These are phyloP conservation scores for Saccharomyces pastorianus DNA, from an alignment of 1,139 yeast species.

Conservation along the genomic window DNA sequence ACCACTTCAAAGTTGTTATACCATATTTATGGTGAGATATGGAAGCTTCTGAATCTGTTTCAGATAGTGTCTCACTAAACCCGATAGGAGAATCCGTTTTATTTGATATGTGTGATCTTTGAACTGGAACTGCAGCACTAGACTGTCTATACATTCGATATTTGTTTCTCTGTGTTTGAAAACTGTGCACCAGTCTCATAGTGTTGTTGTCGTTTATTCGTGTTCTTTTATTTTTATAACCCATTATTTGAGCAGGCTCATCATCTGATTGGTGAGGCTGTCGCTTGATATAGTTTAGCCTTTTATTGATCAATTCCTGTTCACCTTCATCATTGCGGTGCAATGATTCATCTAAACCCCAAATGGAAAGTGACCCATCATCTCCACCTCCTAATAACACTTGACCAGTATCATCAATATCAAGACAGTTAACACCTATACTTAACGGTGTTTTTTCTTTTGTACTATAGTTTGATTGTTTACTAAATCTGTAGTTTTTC, in stretches of 20 bases:
- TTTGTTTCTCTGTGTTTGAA: constrained; percentile 19
- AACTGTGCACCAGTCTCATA: constrained; percentile 20
- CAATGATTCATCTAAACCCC: constrained; percentile 40
- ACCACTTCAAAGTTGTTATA: constrained; percentile 71
- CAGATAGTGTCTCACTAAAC: background rate
- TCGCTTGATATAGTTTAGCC: constrained; percentile 2
- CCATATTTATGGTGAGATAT: constrained; percentile 52
- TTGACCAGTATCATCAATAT: constrained; percentile 48
- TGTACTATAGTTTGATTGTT: background rate
- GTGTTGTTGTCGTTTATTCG: background rate
- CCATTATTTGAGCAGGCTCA: background rate
- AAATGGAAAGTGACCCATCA: constrained; percentile 60
- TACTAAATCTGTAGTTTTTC: background rate
- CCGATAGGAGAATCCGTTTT: background rate
- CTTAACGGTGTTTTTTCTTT: constrained; percentile 1
- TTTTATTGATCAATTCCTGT: constrained; percentile 6
- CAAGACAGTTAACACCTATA: constrained; percentile 44
- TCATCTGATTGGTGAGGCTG: constrained; percentile 1
- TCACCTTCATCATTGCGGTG: constrained; percentile 13
- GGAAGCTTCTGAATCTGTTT: background rate
- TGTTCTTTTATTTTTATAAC: background rate
- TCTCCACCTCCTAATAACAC: constrained; percentile 67
- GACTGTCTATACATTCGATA: constrained; percentile 41
- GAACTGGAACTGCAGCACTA: constrained; percentile 4
- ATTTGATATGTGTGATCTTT: background rate